A percentile compares a stretch with the other conserved stretches of the same genome.
phyloP scores from a whole-genome alignment of 2,329 filamentous ascomycete genomes.

The Sporothrix brunneoviolacea region DNA sequence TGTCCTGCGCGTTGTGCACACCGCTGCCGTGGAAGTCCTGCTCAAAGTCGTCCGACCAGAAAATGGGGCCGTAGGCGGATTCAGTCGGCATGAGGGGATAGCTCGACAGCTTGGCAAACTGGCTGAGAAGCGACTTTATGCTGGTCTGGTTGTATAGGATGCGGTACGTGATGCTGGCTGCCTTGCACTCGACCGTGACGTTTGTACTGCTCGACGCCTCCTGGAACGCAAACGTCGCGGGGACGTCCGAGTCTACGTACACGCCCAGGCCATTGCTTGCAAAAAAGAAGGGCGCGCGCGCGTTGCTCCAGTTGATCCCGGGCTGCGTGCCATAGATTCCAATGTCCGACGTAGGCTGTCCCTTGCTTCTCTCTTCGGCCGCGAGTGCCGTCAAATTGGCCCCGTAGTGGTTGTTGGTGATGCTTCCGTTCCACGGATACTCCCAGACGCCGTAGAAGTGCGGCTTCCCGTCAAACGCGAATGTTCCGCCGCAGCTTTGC shows the following conservation, averaged over 20 bases:
- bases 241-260: slow-evolving; percentile 26
- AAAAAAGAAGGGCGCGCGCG: slow-evolving; percentile 29
- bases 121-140: slow-evolving; percentile 6
- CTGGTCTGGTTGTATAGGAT: slow-evolving; percentile 20
- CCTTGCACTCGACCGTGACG: slow-evolving; percentile 27
- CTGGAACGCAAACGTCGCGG: slow-evolving; percentile 27
- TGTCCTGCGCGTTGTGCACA: slow-evolving; percentile 27
- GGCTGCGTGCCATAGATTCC: slow-evolving; percentile 23
- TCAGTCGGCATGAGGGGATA: slow-evolving; percentile 27
- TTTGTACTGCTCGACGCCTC: slow-evolving; percentile 11
- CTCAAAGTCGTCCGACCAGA: slow-evolving; percentile 30
- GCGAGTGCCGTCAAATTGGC: background rate
- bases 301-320: slow-evolving; percentile 29
- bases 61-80: slow-evolving; percentile 27
- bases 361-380: background rate
- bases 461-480: background rate
- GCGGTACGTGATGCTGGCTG: slow-evolving; percentile 25
- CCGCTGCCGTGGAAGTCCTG: slow-evolving; percentile 26
- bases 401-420: slow-evolving; percentile 8
- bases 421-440: slow-evolving; percentile 16
- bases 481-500: background rate
- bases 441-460: slow-evolving; percentile 14
- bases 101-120: slow-evolving; percentile 24
- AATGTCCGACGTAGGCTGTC: slow-evolving; percentile 4
- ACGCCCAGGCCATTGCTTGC: slow-evolving; percentile 27